These are phyloP conservation scores for Phytophthora pseudosyringae DNA, from an alignment of 352 stramenopile species.

Conservation along the genomic window DNA sequence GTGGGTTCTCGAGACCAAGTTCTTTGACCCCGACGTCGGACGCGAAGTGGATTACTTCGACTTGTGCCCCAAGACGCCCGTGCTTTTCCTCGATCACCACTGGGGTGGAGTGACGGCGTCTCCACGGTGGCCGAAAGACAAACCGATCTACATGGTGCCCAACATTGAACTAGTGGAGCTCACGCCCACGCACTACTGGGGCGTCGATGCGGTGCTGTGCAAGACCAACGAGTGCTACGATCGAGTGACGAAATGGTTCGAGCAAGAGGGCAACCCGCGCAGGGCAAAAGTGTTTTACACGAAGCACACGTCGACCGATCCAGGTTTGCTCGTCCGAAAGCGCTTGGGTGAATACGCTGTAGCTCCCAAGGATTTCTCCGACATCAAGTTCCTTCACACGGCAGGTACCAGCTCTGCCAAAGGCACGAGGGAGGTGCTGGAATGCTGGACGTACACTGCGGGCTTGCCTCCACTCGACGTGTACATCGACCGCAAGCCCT, in stretches of 20 bases:
- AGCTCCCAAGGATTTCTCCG: constrained; percentile 44
- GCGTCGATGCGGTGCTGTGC: constrained; percentile 63
- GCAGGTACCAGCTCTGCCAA: constrained; percentile 57
- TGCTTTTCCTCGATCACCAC: constrained; percentile 69
- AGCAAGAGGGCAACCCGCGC: constrained; percentile 51
- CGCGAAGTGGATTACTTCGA: constrained; percentile 59
- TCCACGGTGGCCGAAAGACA: constrained; percentile 40
- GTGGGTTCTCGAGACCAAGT: constrained; percentile 41
- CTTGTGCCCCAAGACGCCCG: constrained; percentile 51
- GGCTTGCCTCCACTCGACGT: constrained; percentile 53
- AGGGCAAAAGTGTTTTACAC: constrained; percentile 57
- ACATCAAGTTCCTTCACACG: constrained; percentile 57
- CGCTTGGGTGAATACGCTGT: constrained; percentile 34
- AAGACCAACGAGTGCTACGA: constrained; percentile 65
- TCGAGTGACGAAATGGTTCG: constrained; percentile 54
- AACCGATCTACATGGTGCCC: constrained; percentile 54
- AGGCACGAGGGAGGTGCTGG: constrained; percentile 55
- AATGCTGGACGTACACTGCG: constrained; percentile 58
- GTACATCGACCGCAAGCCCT: constrained; percentile 39
- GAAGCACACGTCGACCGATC: constrained; percentile 56
- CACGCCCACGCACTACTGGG: constrained; percentile 50
- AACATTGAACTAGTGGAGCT: constrained; percentile 70
- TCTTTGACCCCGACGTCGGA: constrained; percentile 31
- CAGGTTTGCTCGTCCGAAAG: constrained; percentile 28
- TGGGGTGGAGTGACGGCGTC: constrained; percentile 37